These are phyloP conservation scores for Corchorus capsularis DNA, from an alignment of 345 rosid species.

Conservation along the genomic window DNA sequence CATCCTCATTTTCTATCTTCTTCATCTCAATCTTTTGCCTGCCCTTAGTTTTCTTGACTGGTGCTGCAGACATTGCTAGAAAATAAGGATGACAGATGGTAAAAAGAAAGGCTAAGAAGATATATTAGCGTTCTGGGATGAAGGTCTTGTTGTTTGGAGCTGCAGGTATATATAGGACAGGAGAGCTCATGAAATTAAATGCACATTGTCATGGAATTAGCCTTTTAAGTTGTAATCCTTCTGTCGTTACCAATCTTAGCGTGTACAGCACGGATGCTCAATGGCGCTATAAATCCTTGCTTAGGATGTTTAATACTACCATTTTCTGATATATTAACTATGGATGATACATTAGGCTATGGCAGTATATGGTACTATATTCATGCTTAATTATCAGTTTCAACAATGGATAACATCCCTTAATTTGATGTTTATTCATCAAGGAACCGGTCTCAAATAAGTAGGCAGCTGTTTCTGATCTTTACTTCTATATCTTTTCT, in stretches of 20 bases:
- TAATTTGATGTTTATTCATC: neutral
- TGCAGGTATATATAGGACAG: constrained; percentile 11
- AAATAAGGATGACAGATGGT: neutral
- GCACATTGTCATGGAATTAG: neutral
- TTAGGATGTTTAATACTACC: neutral
- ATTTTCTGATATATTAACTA: no score
- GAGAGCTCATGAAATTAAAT: neutral
- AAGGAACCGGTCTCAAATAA: neutral
- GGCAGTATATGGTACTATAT: neutral
- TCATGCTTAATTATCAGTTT: neutral
- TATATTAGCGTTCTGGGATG: neutral
- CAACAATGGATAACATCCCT: neutral
- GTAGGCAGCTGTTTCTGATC: neutral
- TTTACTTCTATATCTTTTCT: neutral
- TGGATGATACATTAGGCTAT: neutral
- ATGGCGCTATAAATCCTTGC: neutral
- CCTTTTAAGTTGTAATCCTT: neutral
- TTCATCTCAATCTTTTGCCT: constrained; percentile 37
- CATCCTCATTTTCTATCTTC: constrained; percentile 25
- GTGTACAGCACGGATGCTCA: neutral
- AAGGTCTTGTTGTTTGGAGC: neutral
- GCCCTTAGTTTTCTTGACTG: constrained; percentile 27
- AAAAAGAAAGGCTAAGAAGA: neutral
- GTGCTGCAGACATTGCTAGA: neutral
- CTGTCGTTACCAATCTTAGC: neutral